phyloP scores from a whole-genome alignment of 768 basidiomycete species.

The Boletus vinaceobasis region DNA sequence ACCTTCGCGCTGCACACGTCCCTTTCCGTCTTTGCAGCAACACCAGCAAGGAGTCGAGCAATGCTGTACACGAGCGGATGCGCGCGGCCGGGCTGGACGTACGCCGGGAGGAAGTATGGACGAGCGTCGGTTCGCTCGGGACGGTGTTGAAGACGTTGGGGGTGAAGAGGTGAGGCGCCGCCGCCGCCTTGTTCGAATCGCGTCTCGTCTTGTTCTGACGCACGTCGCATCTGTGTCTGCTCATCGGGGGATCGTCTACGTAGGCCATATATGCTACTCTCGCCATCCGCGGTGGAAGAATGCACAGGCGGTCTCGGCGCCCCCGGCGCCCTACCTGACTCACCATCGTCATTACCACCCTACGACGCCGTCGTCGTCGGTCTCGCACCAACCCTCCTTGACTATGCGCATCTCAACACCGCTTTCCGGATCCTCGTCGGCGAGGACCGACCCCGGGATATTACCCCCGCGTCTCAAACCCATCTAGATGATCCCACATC shows the following conservation, averaged over 20 bases:
- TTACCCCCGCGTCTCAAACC: neutral
- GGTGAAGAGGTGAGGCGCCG: constrained; percentile 41
- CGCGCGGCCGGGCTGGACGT: constrained; percentile 49
- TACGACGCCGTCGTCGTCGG: constrained; percentile 67
- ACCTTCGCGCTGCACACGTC: constrained; percentile 32
- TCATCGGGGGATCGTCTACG: no score
- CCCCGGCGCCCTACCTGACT: neutral
- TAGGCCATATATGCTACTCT: constrained; percentile 55
- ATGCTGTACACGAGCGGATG: constrained; percentile 42
- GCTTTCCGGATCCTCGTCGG: constrained; percentile 63
- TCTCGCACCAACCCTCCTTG: constrained; percentile 48
- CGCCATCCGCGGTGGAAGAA: constrained; percentile 46
- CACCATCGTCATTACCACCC: neutral
- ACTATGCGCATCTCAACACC: constrained; percentile 55
- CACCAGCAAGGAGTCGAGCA: constrained; percentile 61
- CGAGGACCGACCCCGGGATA: constrained; percentile 28
- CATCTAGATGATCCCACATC: no score
- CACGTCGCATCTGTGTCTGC: neutral
- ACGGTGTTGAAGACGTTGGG: constrained; percentile 39
- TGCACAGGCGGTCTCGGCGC: constrained; percentile 15
- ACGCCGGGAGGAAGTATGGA: constrained; percentile 49
- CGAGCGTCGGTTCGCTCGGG: constrained; percentile 60
- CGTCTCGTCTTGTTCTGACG: no score
- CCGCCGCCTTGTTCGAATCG: neutral
- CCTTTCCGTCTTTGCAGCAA: constrained; percentile 64